A percentile compares a stretch with the other conserved stretches of the same genome.
Evolutionary conservation across 805 yeast species (phyloP).

Genomic region (Lipomyces japonicus): DNA sequence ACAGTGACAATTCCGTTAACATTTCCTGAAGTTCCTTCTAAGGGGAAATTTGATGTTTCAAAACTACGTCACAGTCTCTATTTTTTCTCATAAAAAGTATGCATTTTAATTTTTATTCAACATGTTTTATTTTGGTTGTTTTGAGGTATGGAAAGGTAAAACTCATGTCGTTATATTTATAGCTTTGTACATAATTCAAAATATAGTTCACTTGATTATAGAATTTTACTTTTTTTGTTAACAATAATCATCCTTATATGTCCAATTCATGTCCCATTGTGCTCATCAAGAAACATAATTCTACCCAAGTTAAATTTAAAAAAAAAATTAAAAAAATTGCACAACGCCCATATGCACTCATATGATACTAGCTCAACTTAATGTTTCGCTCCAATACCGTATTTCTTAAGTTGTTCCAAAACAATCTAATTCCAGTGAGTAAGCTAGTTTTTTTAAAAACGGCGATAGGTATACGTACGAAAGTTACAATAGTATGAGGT

Average conservation of each 20-base stretch:
- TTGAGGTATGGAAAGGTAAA: not conserved
- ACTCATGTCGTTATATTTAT: too few relatives aligned
- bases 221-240: too few relatives aligned
- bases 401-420: slow-evolving; percentile 40
- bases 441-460: too few relatives aligned
- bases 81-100: slow-evolving; percentile 53
- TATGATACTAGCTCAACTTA: not conserved
- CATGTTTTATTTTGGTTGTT: too few relatives aligned
- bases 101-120: not conserved
- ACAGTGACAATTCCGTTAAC: slow-evolving; percentile 14
- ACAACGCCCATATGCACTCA: not conserved
- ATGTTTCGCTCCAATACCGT: slow-evolving; percentile 30
- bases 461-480: slow-evolving; percentile 19
- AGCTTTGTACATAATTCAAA: too few relatives aligned
- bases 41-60: slow-evolving; percentile 76
- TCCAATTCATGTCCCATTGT: too few relatives aligned
- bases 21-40: slow-evolving; percentile 30
- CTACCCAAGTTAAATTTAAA: not conserved
- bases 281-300: too few relatives aligned
- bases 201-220: too few relatives aligned
- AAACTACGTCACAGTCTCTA: slow-evolving; percentile 69
- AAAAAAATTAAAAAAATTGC: not conserved
- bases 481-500: slow-evolving; percentile 51
- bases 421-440: slow-evolving; percentile 29
- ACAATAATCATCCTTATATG: too few relatives aligned